These are phyloP conservation scores for Teunomyces kruisii DNA, from an alignment of 805 yeast species.

Conservation along the genomic window DNA sequence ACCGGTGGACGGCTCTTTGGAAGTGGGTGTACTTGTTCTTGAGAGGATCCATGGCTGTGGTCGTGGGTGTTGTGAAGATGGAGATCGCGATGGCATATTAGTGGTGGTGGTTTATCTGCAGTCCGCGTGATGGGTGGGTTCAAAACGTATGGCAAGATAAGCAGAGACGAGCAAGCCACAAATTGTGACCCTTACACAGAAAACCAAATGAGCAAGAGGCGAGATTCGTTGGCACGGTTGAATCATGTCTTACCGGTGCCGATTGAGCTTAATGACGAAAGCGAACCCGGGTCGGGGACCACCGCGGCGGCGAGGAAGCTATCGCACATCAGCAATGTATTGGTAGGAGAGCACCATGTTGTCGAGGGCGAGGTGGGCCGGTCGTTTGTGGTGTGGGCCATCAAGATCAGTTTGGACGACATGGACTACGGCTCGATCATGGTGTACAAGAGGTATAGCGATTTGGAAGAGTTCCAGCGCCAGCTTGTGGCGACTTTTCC, in stretches of 20 bases:
- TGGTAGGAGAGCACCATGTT: conserved; percentile 41
- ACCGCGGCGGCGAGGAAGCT: neutral
- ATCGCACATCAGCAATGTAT: conserved; percentile 9
- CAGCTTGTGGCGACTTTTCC: conserved; percentile 39
- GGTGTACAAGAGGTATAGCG: conserved; percentile 63
- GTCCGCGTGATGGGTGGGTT: neutral
- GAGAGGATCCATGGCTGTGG: conserved; percentile 46
- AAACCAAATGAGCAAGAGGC: neutral
- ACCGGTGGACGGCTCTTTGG: conserved; percentile 52
- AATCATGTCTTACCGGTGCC: conserved; percentile 39
- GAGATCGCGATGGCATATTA: neutral
- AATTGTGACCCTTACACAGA: neutral
- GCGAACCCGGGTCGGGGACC: neutral
- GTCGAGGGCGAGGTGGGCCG: conserved; percentile 39
- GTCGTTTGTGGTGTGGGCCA: conserved; percentile 40
- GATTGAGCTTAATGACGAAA: conserved; percentile 15
- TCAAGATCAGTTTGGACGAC: conserved; percentile 37
- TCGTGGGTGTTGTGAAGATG: neutral
- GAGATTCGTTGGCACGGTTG: conserved; percentile 17
- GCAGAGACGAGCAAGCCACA: neutral
- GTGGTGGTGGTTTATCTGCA: neutral
- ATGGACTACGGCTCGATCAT: conserved; percentile 41
- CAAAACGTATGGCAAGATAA: no score
- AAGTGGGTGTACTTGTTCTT: conserved; percentile 48
- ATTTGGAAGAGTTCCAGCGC: conserved; percentile 51